Evolutionary conservation across 2,329 filamentous ascomycete species (phyloP).

Genomic region (Coniochaeta ligniaria): DNA sequence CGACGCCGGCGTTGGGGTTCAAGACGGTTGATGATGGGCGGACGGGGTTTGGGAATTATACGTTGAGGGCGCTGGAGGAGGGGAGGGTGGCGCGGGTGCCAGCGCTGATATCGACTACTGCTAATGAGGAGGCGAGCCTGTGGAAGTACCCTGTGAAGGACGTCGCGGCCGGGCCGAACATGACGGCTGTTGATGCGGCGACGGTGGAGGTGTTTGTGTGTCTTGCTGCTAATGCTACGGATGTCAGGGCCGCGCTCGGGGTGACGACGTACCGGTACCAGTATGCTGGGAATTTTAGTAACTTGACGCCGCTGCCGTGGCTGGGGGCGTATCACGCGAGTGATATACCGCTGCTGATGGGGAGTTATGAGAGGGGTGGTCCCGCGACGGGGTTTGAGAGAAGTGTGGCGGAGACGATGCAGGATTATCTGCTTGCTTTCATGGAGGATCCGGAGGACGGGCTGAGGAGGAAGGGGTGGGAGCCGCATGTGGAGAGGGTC

Average conservation of each 20-base stretch:
- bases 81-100: conserved; percentile 19
- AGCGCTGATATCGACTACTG: conserved; percentile 22
- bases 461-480: conserved; percentile 13
- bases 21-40: conserved; percentile 18
- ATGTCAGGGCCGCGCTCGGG: conserved; percentile 4
- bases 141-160: conserved; percentile 18
- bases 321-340: conserved; percentile 23
- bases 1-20: conserved; percentile 17
- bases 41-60: conserved; percentile 23
- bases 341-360: conserved; percentile 14
- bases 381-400: conserved; percentile 9
- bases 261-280: conserved; percentile 30
- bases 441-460: conserved; percentile 14
- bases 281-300: conserved; percentile 31
- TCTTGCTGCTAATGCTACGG: conserved; percentile 16
- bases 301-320: conserved; percentile 28
- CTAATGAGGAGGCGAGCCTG: conserved; percentile 23
- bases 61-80: conserved; percentile 8
- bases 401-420: conserved; percentile 14
- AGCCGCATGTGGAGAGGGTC: conserved; percentile 9
- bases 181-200: conserved; percentile 12
- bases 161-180: conserved; percentile 20
- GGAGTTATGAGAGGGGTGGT: conserved; percentile 8
- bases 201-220: conserved; percentile 17
- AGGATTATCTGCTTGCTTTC: conserved; percentile 16